Base-by-base conservation (phyloP, 192 early-diverging fungal genomes). In the Backusella psychrophila region DNA sequence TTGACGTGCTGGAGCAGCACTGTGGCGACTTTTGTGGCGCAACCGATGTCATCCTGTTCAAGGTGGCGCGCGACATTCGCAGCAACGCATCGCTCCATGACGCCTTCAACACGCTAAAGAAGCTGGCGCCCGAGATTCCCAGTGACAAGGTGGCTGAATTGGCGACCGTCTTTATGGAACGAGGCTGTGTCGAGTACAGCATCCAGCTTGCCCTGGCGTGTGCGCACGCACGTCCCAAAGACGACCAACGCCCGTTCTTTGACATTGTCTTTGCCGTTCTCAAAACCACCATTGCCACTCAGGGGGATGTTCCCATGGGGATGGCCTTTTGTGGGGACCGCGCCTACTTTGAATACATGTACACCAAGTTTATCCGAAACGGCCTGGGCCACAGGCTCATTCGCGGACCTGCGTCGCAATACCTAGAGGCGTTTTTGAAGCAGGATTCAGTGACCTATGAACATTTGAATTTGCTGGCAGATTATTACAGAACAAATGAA, bases 401-500 rank as follows among this genome's bases (percentile, higher is more conserved):
- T 5, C 49, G 29, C 29, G 70, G 29, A 1, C 31, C 70, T 3
- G 26, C 70, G 4, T 39, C 69, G 4, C 23, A 26, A 5, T 49
- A 71, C 29, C 42, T 71, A 17, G n/a, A 71, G 2, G 17, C 23
- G 26, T 71, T 71, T 33, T 33, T 71, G 70, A 46, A 21, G 7
- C 70, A 44, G n/a, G 14, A 39, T 4, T 41, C 69, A 2, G 41
- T 49, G 4, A 7, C 35, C 14, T 71, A 71, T 46, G 70, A 71
- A 44, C 21, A 23, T 31, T 26, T 41, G 17, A 71, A 49, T 46
- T 49, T 71, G 26, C 70, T 71, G 41, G 70, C 70, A 39, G 26
- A 26, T 19, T 71, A 71, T 71, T 71, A 71, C 29, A 71, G 39
- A 71, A 31, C 8, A 14, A 71, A 49, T 49, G 70, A 49, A 49